These are phyloP conservation scores for Trichocomaceae sp. DNA, from an alignment of 2,329 filamentous ascomycete genomes.

Conservation along the genomic window DNA sequence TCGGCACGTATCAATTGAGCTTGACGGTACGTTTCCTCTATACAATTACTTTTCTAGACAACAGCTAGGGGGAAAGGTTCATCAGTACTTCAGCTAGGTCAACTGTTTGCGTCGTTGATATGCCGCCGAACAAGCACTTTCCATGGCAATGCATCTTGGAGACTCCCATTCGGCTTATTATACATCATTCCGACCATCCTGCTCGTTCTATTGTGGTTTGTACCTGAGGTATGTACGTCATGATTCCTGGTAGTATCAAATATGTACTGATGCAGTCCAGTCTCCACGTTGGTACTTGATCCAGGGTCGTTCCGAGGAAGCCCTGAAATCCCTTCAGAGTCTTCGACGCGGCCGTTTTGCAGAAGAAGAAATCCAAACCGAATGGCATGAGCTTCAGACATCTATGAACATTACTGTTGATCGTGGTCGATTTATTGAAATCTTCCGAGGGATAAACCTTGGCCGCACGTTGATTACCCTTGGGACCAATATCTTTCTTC, in stretches of 20 bases:
- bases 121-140: not conserved
- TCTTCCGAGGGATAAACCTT: not conserved
- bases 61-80: not conserved
- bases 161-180: not conserved
- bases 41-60: not conserved
- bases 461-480: not conserved
- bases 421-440: not conserved
- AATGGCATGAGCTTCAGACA: not conserved
- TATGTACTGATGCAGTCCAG: not conserved
- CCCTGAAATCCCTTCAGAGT: not conserved
- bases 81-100: too few species aligned
- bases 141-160: not conserved
- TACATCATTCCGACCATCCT: not conserved
- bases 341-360: not conserved
- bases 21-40: not conserved
- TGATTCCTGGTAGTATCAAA: not conserved
- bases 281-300: slow-evolving; percentile 4
- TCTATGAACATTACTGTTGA: too few species aligned
- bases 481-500: not conserved
- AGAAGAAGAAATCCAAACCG: not conserved
- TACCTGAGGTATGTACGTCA: not conserved
- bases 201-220: not conserved
- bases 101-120: not conserved
- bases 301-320: not conserved
- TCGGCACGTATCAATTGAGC: slow-evolving; percentile 3